phyloP scores from a whole-genome alignment of 176 grass and related monocot genomes.

The Themeda triandra region DNA sequence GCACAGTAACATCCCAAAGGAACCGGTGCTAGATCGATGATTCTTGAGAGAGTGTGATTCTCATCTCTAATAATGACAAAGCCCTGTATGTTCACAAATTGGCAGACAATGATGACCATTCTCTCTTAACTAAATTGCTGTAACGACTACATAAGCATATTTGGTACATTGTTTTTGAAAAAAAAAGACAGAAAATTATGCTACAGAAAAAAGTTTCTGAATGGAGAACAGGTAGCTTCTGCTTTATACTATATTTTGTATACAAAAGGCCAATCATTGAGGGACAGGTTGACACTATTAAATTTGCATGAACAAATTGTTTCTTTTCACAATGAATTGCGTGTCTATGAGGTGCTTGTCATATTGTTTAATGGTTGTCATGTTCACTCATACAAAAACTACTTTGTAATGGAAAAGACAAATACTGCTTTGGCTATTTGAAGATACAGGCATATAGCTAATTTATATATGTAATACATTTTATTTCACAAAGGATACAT shows the following conservation, averaged over 20 bases:
- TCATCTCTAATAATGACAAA: slow-evolving; percentile 88
- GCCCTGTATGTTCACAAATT: slow-evolving; percentile 47
- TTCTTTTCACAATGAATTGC: not conserved
- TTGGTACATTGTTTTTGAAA: not conserved
- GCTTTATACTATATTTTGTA: not conserved
- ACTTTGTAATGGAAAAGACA: slow-evolving; percentile 1
- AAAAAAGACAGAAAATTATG: not conserved
- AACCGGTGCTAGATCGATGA: slow-evolving; percentile 74
- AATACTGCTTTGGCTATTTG: not conserved
- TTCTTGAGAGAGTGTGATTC: slow-evolving; percentile 60
- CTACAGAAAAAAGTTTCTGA: not conserved
- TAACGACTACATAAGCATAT: slow-evolving; percentile 4
- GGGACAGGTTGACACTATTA: not conserved
- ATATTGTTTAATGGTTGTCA: not conserved
- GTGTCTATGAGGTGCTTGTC: not conserved
- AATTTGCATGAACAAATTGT: slow-evolving; percentile 1
- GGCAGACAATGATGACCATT: slow-evolving; percentile 7
- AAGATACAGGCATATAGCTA: not conserved
- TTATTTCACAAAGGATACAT: not conserved
- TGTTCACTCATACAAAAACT: not conserved
- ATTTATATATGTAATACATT: not conserved
- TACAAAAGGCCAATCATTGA: not conserved
- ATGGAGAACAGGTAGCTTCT: not conserved
- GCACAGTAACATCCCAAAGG: slow-evolving; percentile 79
- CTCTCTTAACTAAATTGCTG: not conserved